Evolutionary conservation across 176 grass and related monocot genomes (phyloP), one percentile per base, ranked within the genome.

Genomic region (Oryza punctata): DNA sequence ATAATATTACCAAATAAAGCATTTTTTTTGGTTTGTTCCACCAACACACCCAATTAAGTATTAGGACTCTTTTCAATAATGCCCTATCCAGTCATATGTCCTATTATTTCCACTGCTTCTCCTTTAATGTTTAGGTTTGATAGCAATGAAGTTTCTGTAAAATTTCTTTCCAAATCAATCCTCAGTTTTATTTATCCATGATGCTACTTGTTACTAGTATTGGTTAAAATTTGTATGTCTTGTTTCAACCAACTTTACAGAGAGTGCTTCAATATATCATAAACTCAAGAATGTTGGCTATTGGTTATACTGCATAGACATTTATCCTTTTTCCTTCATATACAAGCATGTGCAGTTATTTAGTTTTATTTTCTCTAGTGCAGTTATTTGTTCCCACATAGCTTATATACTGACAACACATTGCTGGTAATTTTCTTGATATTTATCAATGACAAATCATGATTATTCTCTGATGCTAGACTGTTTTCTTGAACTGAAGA

Each of bases 261-360:
- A 33, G 25, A 32, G 4, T 33, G 30, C 1, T 57, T 37, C 19
- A 27, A 47, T 69, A 69, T 33, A 38, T 70, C 44, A 19, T 52
- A 68, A 68, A 60, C 29, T 54, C 54, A 35, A 35, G 49, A 76
- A 76, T 14, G 59, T 23, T 11, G 12, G 11, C 29, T 2, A n/a
- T 33, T 30, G 10, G 19, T 24, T 37, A 37, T 76, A 14, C 21
- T 14, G 50, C 30, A 37, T 57, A 14, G 6, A 19, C 25, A 52
- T 81, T 57, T 63, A 82, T 85, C 24, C 28, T 69, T 70, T 81
- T 70, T 7, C 30, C n/a, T 74, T 54, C 19, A 69, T 19, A 69
- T 57, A 13, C 12, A 19, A 33, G 32, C 23, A 76, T 75, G 52
- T 15, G 59, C 25, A 85, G 19, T 28, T 45, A 59, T 85, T 3